These are phyloP conservation scores for Suhomyces bolitotheri DNA, from an alignment of 1,139 yeast species.

Conservation along the genomic window DNA sequence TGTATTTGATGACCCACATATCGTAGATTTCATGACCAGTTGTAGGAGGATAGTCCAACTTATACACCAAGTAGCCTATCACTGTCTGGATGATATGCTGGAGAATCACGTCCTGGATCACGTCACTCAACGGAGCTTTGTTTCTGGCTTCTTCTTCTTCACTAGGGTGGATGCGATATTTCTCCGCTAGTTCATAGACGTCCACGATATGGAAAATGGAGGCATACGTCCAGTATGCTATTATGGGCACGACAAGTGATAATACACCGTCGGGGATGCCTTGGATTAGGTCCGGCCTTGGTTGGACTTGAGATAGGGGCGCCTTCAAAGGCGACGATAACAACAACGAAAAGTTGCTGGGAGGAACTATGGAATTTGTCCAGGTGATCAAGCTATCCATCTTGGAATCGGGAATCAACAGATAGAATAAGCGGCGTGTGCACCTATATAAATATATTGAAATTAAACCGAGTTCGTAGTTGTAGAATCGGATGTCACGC, in stretches of 20 bases:
- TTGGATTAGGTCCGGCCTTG: slow-evolving; percentile 44
- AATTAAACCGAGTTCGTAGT: too few species aligned
- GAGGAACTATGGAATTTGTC: slow-evolving; percentile 11
- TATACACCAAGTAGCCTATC: slow-evolving; percentile 58
- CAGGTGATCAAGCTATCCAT: slow-evolving; percentile 7
- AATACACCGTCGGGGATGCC: slow-evolving; percentile 73
- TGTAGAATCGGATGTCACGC: neutral
- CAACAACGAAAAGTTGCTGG: slow-evolving; percentile 21
- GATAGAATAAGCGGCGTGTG: too few species aligned
- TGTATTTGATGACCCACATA: slow-evolving; percentile 64
- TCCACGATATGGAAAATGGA: slow-evolving; percentile 75
- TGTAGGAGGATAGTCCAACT: slow-evolving; percentile 59
- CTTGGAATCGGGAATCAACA: neutral
- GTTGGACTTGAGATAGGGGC: slow-evolving; percentile 12
- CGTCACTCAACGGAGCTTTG: slow-evolving; percentile 68
- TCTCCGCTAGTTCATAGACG: slow-evolving; percentile 69
- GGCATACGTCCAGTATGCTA: slow-evolving; percentile 82
- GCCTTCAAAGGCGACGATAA: slow-evolving; percentile 19
- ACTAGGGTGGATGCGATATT: slow-evolving; percentile 86
- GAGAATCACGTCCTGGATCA: slow-evolving; percentile 73
- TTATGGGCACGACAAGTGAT: slow-evolving; percentile 72
- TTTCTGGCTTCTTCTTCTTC: slow-evolving; percentile 78
- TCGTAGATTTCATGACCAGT: slow-evolving; percentile 73
- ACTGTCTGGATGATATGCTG: slow-evolving; percentile 84
- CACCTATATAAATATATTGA: too few species aligned